phyloP scores from a whole-genome alignment of 805 yeast species.

The Ogataea kodamae region DNA sequence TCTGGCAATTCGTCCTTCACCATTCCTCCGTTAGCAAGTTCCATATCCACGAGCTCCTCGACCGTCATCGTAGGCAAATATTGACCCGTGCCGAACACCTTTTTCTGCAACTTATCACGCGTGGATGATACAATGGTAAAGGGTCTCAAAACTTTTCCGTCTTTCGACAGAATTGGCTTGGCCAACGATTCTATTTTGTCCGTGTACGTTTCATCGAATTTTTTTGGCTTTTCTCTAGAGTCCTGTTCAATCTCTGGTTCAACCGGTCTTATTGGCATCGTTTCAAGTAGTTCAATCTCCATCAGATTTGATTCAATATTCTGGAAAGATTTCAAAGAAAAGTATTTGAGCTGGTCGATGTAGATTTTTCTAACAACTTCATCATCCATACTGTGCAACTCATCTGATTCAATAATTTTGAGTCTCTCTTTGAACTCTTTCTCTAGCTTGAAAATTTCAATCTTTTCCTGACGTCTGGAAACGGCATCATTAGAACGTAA shows the following conservation, averaged over 20 bases:
- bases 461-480: conserved; percentile 63
- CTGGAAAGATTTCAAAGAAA: conserved; percentile 51
- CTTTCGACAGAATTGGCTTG: conserved; percentile 55
- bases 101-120: conserved; percentile 52
- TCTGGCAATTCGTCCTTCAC: conserved; percentile 41
- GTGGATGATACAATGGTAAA: conserved; percentile 63
- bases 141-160: conserved; percentile 80
- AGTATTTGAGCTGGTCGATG: conserved; percentile 50
- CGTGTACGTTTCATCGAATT: conserved; percentile 49
- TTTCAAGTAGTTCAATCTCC: conserved; percentile 63
- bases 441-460: conserved; percentile 60
- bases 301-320: conserved; percentile 55
- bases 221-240: conserved; percentile 15
- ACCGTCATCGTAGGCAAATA: conserved; percentile 90
- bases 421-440: conserved; percentile 49
- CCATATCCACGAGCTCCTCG: conserved; percentile 86
- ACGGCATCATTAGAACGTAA: conserved; percentile 37
- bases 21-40: conserved; percentile 81
- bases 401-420: conserved; percentile 35
- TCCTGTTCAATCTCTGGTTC: conserved; percentile 7
- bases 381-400: conserved; percentile 51
- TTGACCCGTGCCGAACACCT: conserved; percentile 91
- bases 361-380: conserved; percentile 56
- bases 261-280: conserved; percentile 35
- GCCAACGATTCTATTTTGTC: conserved; percentile 54